These are phyloP conservation scores for Mortierella sp. DNA, from an alignment of 371 early-diverging fungal species.

Conservation along the genomic window DNA sequence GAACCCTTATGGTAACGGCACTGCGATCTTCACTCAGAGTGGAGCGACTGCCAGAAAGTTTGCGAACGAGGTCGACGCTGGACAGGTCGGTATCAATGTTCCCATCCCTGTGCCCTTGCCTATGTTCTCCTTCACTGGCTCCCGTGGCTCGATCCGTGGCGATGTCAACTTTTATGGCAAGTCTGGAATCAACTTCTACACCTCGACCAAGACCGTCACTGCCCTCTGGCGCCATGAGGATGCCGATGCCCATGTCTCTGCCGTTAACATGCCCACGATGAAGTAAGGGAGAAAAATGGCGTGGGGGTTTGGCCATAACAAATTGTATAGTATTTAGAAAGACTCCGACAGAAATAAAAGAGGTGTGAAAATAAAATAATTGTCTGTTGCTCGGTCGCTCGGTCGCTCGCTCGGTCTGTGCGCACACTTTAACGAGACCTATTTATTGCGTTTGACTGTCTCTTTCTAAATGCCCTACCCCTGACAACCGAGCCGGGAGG, in stretches of 20 bases:
- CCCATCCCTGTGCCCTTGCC: constrained; percentile 94
- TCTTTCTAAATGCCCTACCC: too few species aligned
- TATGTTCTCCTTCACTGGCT: constrained; percentile 98
- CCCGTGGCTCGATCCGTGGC: constrained; percentile 92
- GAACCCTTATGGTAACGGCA: constrained; percentile 97
- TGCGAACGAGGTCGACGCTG: constrained; percentile 90
- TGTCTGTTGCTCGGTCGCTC: too few species aligned
- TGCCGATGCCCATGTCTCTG: constrained; percentile 63
- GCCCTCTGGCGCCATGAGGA: constrained; percentile 93
- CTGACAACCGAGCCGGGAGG: too few species aligned
- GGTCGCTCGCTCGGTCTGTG: too few species aligned
- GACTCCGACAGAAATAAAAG: too few species aligned
- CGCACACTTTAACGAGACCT: too few species aligned
- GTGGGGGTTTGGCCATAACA: too few species aligned
- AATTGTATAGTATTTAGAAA: constrained; percentile 21
- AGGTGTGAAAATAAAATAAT: too few species aligned
- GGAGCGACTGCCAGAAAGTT: constrained; percentile 93
- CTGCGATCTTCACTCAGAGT: constrained; percentile 94
- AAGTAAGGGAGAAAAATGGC: constrained; percentile 28
- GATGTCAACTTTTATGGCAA: constrained; percentile 96
- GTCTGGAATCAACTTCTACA: constrained; percentile 88
- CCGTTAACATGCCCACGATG: constrained; percentile 90
- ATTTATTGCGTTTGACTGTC: too few species aligned
- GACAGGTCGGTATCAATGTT: constrained; percentile 80
- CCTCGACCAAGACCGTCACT: constrained; percentile 95